Conservation (phyloP, 148 eudicot genomes). For the Silene conica region DNA sequence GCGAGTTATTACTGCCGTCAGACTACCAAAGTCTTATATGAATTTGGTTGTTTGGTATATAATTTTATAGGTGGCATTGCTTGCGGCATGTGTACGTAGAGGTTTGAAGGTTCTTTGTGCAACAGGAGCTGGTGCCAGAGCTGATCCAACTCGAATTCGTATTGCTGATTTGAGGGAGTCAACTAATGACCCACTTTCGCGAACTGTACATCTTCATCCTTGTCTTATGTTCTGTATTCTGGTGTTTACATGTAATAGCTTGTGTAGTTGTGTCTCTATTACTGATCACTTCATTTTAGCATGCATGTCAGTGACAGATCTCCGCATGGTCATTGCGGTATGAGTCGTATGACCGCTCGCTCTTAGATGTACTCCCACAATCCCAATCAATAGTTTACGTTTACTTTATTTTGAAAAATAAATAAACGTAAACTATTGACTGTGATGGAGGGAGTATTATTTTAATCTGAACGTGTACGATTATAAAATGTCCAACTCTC, state of each 20-base stretch:
- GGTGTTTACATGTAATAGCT: neutral
- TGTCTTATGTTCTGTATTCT: neutral
- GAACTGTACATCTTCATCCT: slow-evolving; percentile 51
- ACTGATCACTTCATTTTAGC: neutral
- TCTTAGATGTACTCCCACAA: neutral
- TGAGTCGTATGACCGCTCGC: too few species aligned
- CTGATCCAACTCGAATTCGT: slow-evolving; percentile 98
- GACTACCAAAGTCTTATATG: neutral
- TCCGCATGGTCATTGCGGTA: neutral
- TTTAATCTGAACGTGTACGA: neutral
- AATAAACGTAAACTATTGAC: too few species aligned
- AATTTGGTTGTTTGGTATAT: neutral
- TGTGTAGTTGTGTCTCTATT: neutral
- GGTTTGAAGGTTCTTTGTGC: slow-evolving; percentile 93
- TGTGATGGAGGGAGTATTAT: too few species aligned
- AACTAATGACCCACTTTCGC: slow-evolving; percentile 91
- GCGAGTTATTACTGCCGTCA: neutral
- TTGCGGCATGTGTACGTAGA: slow-evolving; percentile 92
- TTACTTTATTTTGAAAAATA: too few species aligned
- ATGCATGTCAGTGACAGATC: neutral
- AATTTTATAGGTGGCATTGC: slow-evolving; percentile 74
- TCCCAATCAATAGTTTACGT: too few species aligned
- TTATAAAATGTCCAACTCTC: neutral
- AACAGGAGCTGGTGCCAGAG: slow-evolving; percentile 99
- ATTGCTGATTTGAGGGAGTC: slow-evolving; percentile 94